Evolutionary conservation across 1,284 basidiomycete species (phyloP).

Genomic region (Sporisorium reilianum): DNA sequence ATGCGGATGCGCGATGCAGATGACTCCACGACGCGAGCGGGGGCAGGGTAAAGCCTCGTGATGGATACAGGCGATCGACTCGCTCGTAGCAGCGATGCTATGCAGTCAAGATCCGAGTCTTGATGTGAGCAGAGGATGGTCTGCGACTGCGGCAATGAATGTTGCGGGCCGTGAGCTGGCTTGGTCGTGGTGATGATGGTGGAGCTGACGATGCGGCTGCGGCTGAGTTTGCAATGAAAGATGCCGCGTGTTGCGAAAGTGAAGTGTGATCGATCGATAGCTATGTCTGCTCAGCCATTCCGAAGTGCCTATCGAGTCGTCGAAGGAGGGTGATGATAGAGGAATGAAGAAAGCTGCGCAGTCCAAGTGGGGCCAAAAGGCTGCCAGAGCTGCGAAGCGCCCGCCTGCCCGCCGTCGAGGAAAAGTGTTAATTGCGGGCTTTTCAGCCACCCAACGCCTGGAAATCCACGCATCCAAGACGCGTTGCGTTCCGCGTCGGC

Average conservation of each 20-base stretch:
- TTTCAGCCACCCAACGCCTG: conserved; percentile 13
- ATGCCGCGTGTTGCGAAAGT: neutral
- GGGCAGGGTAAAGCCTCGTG: neutral
- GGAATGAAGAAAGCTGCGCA: neutral
- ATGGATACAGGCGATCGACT: neutral
- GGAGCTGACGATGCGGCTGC: neutral
- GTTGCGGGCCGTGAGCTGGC: neutral
- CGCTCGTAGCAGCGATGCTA: neutral
- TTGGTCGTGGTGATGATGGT: neutral
- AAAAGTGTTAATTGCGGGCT: conserved; percentile 47
- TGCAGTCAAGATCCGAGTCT: neutral
- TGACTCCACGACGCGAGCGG: neutral
- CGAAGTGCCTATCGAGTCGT: no score
- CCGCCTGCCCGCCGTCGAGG: neutral
- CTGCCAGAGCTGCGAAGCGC: neutral
- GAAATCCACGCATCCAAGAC: conserved; percentile 19
- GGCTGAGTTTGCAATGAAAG: neutral
- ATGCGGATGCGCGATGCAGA: neutral
- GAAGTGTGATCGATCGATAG: neutral
- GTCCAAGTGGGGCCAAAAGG: neutral
- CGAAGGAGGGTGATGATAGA: conserved; percentile 1
- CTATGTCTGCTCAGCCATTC: no score
- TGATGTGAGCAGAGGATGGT: neutral
- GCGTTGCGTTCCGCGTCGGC: conserved; percentile 39
- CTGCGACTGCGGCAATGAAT: neutral